Conservation (phyloP, 176 grass and related monocot genomes). For the Coix lacrymajobi region DNA sequence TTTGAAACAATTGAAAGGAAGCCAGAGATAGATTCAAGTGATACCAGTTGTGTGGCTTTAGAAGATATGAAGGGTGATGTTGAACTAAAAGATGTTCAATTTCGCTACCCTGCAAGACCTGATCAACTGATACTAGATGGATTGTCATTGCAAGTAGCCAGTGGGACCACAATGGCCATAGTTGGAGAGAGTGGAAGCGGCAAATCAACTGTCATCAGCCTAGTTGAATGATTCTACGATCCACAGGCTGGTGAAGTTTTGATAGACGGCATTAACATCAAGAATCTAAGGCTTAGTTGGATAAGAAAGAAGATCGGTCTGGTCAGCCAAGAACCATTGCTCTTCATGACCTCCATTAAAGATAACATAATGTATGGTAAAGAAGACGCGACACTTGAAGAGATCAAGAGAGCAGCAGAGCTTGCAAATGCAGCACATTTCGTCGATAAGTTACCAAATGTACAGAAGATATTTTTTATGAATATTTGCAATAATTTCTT, state of each 20-base stretch:
- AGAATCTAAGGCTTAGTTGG: slow-evolving; percentile 53
- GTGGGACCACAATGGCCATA: slow-evolving; percentile 67
- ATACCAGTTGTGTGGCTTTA: slow-evolving; percentile 41
- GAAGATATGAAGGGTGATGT: slow-evolving; percentile 63
- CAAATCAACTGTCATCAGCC: slow-evolving; percentile 73
- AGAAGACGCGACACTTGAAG: slow-evolving; percentile 72
- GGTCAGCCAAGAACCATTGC: slow-evolving; percentile 83
- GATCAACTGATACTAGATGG: slow-evolving; percentile 70
- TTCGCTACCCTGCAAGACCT: slow-evolving; percentile 73
- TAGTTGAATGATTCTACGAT: slow-evolving; percentile 80
- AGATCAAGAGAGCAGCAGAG: no score
- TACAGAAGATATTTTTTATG: not conserved
- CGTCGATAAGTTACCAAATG: slow-evolving; percentile 72
- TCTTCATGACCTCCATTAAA: slow-evolving; percentile 78
- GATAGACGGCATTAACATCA: slow-evolving; percentile 77
- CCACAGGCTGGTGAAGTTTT: slow-evolving; percentile 71
- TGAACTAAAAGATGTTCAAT: slow-evolving; percentile 66
- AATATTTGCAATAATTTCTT: no score
- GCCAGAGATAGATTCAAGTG: slow-evolving; percentile 66
- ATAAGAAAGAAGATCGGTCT: slow-evolving; percentile 67
- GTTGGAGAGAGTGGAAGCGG: slow-evolving; percentile 93
- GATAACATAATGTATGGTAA: slow-evolving; percentile 84
- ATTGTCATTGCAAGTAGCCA: slow-evolving; percentile 57
- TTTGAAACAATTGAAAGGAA: slow-evolving; percentile 73
- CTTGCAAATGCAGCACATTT: no score